Base-by-base conservation (phyloP, 75 land plant genomes). In the Adiantum capillusveneris region DNA sequence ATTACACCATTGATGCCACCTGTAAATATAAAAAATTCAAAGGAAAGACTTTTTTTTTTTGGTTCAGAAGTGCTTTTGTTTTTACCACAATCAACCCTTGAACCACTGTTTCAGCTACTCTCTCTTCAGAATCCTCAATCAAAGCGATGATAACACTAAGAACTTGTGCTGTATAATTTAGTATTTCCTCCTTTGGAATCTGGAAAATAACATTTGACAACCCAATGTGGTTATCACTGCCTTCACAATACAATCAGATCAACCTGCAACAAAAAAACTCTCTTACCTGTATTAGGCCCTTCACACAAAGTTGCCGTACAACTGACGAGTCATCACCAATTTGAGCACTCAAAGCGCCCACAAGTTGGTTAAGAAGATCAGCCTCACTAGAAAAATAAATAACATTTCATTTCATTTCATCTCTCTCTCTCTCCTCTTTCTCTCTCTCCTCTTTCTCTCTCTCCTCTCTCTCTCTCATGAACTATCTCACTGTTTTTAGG, bases 301-400 rank as follows among this genome's bases (percentile, higher is more conserved):
- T 77, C 12, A 94, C 71, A 75, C 91, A 94, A 27, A 94, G 75
- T 17, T 87, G 77, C 62, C 98, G 79, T 18, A 94, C 96, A 45
- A 79, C 67, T 45, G 87, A 70, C 54, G 91, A 88, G 11, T 89
- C 90, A 77, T 94, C 95, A 34, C 96, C 83, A 59, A 79, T 86
- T 73, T 89, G 85, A 30, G 79, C 75, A 64, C 88, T 89, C 57
- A 94, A 52, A 13, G 62, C 85, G 52, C 79, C 91, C 44, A 89
- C 87, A 61, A 94, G 74, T 42, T 94, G 70, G 27, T 81, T 83
- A 50, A 94, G 58, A 27, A 86, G 60, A 39, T 71, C 75, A n/a
- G n/a, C n/a, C n/a, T n/a, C n/a, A n/a, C n/a, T n/a, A n/a, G n/a
- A n/a, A n/a, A n/a, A n/a, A n/a, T n/a, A n/a, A n/a, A n/a, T n/a